Evolutionary conservation across 805 yeast genomes (phyloP), one percentile per base, ranked within the genome.

Genomic region (Blastobotrys robertii): DNA sequence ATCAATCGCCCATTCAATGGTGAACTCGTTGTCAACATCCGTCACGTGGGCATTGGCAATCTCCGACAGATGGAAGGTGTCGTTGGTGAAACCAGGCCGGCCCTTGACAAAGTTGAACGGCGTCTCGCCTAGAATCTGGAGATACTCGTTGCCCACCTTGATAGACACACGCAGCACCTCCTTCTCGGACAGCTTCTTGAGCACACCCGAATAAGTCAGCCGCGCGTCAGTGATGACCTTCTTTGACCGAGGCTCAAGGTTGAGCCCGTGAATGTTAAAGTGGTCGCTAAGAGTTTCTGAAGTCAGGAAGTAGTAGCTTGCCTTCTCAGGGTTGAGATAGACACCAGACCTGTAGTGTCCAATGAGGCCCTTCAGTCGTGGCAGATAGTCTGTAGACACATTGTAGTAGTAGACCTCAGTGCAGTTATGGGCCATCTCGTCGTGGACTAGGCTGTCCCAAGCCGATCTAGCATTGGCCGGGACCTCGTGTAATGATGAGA

Each of bases 101-200:
- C 41, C 34, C 33, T 37, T 41, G 8, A 53, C 25, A 41, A 34
- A 41, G 35, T 46, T 38, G 41, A 51, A 44, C 11, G 51, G 48
- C 13, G 38, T 25, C 28, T 45, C 47, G 15, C 47, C 44, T 10
- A 37, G 36, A 13, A 83, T 60, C 55, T 82, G 88, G 36, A 84
- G 54, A 62, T 68, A 80, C 51, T 75, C 76, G 44, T 81, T 72
- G 6, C 95, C 95, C 42, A 85, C 70, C 51, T 76, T 78, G 46
- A 85, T 45, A 0, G 75, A 71, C 2, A 81, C 80, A 1, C 84
- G 81, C 13, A 72, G 64, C 49, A 74, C 77, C 30, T 73, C 63
- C n/a, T 71, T 69, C 12, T 66, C 63, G n/a, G 37, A 25, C 12
- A 38, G 28, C 10, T 43, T 13, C 30, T 35, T 30, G 6, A 29